These are phyloP conservation scores for Ocimum tenuiflorum DNA, from an alignment of 257 asterid genomes.

Conservation along the genomic window DNA sequence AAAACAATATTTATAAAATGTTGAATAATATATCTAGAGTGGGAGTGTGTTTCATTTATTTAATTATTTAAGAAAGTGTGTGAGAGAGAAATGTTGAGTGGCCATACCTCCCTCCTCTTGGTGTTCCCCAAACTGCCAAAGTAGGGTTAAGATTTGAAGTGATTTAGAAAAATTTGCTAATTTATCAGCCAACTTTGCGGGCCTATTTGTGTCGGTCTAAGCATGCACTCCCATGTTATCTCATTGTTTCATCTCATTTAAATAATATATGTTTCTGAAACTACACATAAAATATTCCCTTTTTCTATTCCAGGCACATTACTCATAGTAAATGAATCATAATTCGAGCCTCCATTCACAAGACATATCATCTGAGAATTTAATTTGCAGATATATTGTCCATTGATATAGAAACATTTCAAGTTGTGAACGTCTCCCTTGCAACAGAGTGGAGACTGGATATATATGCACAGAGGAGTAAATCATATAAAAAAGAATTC, in stretches of 20 bases:
- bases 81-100: constrained; percentile 14
- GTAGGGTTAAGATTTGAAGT: constrained; percentile 44
- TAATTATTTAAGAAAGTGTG: background rate
- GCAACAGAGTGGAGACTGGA: too few species aligned
- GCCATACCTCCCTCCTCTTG: constrained; percentile 16
- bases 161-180: constrained; percentile 41
- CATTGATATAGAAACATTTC: too few species aligned
- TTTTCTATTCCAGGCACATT: too few species aligned
- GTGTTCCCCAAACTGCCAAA: constrained; percentile 36
- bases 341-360: too few species aligned
- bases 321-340: background rate
- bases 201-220: constrained; percentile 42
- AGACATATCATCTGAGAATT: background rate
- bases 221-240: constrained; percentile 50
- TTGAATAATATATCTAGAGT: too few species aligned
- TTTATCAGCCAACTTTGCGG: constrained; percentile 35
- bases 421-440: too few species aligned
- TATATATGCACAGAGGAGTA: too few species aligned
- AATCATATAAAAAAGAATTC: too few species aligned
- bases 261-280: background rate
- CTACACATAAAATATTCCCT: background rate
- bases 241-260: constrained; percentile 16
- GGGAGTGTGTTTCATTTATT: too few species aligned
- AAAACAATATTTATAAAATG: background rate
- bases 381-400: too few species aligned